Conservation (phyloP, 2,329 filamentous ascomycete genomes). For the Sordariomycetes sp. region DNA sequence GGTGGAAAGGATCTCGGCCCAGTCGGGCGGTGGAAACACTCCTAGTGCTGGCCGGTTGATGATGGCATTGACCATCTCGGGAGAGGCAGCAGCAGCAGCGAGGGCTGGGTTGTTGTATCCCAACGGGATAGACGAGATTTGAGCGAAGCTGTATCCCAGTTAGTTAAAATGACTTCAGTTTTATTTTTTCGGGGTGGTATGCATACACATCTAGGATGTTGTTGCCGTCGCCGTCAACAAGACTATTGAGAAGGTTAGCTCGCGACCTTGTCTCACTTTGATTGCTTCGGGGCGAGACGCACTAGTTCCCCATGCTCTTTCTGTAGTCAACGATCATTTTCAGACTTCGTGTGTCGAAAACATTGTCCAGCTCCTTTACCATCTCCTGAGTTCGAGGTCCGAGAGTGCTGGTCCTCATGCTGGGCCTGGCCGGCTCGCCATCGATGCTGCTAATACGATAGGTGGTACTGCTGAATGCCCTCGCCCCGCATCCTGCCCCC, state of each 20-base stretch:
- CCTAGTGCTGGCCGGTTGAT: slow-evolving; percentile 85
- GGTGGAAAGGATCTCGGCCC: slow-evolving; percentile 67
- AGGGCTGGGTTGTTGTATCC: slow-evolving; percentile 86
- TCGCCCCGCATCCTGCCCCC: background rate
- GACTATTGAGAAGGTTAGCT: slow-evolving; percentile 12
- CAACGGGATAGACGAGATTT: slow-evolving; percentile 86
- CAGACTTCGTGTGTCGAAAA: slow-evolving; percentile 40
- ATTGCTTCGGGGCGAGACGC: slow-evolving; percentile 1
- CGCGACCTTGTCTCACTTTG: background rate
- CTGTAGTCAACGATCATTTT: slow-evolving; percentile 43
- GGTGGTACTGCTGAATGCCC: background rate
- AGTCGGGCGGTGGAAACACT: slow-evolving; percentile 82
- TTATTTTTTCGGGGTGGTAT: slow-evolving; percentile 7
- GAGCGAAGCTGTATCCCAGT: slow-evolving; percentile 53
- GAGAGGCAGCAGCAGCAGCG: slow-evolving; percentile 56
- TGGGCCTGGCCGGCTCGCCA: background rate
- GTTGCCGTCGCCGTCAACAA: slow-evolving; percentile 39
- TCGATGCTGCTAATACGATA: background rate
- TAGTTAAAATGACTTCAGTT: no score
- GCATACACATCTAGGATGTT: slow-evolving; percentile 35
- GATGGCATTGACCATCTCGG: slow-evolving; percentile 69
- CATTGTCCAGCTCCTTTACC: slow-evolving; percentile 29
- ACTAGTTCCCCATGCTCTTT: slow-evolving; percentile 41
- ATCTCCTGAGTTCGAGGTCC: slow-evolving; percentile 26
- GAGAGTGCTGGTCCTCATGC: slow-evolving; percentile 14